phyloP scores from a whole-genome alignment of 2,329 filamentous ascomycete species.

The Epichloe hybrida region DNA sequence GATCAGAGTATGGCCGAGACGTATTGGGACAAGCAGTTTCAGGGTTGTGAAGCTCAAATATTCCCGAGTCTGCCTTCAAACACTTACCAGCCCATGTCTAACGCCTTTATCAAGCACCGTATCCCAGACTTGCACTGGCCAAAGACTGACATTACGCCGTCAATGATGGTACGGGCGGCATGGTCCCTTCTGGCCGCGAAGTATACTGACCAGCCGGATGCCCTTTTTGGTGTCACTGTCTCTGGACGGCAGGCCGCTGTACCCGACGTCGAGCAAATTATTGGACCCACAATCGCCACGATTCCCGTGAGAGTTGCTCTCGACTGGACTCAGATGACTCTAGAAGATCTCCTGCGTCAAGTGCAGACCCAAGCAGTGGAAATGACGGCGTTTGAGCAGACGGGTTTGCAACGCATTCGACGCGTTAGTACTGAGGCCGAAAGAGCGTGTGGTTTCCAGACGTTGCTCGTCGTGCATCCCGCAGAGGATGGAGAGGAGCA shows the following conservation, averaged over 20 bases:
- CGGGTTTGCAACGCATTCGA: conserved; percentile 7
- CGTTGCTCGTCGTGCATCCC: conserved; percentile 9
- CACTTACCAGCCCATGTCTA: conserved; percentile 1
- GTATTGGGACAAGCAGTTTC: conserved; percentile 8
- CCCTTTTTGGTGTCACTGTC: conserved; percentile 13
- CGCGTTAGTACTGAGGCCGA: conserved; percentile 2
- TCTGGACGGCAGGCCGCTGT: conserved; percentile 14
- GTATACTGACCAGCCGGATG: conserved; percentile 21
- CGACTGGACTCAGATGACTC: conserved; percentile 15
- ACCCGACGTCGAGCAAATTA: conserved; percentile 11
- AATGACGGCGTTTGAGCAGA: conserved; percentile 8
- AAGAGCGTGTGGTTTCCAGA: conserved; percentile 7
- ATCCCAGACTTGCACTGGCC: conserved; percentile 2
- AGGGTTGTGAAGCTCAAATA: conserved; percentile 5
- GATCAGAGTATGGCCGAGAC: background rate
- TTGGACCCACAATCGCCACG: conserved; percentile 16
- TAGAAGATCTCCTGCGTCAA: conserved; percentile 27
- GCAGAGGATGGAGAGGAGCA: background rate
- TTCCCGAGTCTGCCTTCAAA: conserved; percentile 4
- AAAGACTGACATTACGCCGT: conserved; percentile 4
- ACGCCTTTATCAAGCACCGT: conserved; percentile 1
- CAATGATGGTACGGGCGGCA: conserved; percentile 11
- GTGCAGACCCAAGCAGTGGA: conserved; percentile 8
- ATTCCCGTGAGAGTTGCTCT: conserved; percentile 13
- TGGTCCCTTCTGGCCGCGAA: conserved; percentile 20